phyloP scores from a whole-genome alignment of 805 yeast genomes.

The Clavispora santaluciae region DNA sequence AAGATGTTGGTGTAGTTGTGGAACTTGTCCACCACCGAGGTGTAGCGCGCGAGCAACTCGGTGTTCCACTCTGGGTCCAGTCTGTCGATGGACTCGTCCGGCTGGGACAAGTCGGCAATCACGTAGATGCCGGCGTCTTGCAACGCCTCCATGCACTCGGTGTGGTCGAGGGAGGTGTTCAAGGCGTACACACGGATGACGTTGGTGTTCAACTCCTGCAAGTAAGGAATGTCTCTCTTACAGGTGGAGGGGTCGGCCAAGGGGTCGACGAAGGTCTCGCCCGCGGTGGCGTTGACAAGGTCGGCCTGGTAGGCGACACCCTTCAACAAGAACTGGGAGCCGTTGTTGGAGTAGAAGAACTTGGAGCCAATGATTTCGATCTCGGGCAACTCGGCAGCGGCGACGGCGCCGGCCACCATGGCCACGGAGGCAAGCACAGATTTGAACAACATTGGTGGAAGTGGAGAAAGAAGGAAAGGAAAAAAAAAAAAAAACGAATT shows the following conservation, averaged over 20 bases:
- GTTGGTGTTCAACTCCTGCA: slow-evolving; percentile 58
- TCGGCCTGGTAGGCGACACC: slow-evolving; percentile 81
- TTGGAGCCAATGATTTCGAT: slow-evolving; percentile 71
- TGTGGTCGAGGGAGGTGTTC: slow-evolving; percentile 59
- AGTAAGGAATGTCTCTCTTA: slow-evolving; percentile 69
- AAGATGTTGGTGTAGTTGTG: slow-evolving; percentile 65
- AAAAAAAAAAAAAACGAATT: slow-evolving; percentile 3
- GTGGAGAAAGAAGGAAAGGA: background rate
- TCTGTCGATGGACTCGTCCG: slow-evolving; percentile 59
- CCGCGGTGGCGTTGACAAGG: slow-evolving; percentile 43
- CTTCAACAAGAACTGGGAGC: slow-evolving; percentile 69
- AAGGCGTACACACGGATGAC: slow-evolving; percentile 74
- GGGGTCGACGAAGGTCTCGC: slow-evolving; percentile 58
- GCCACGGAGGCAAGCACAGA: slow-evolving; percentile 24
- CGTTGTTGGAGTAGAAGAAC: slow-evolving; percentile 70
- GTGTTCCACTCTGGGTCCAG: slow-evolving; percentile 58
- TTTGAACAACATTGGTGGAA: slow-evolving; percentile 28
- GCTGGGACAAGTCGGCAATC: slow-evolving; percentile 80
- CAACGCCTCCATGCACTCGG: slow-evolving; percentile 61
- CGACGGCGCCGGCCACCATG: slow-evolving; percentile 4
- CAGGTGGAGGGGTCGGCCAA: slow-evolving; percentile 59
- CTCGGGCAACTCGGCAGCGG: slow-evolving; percentile 22
- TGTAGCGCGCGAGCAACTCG: slow-evolving; percentile 62
- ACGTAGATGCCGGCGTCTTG: slow-evolving; percentile 88
- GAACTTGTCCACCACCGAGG: slow-evolving; percentile 63